Evolutionary conservation across 768 basidiomycete genomes (phyloP).

Genomic region (Phylloporus sp.): DNA sequence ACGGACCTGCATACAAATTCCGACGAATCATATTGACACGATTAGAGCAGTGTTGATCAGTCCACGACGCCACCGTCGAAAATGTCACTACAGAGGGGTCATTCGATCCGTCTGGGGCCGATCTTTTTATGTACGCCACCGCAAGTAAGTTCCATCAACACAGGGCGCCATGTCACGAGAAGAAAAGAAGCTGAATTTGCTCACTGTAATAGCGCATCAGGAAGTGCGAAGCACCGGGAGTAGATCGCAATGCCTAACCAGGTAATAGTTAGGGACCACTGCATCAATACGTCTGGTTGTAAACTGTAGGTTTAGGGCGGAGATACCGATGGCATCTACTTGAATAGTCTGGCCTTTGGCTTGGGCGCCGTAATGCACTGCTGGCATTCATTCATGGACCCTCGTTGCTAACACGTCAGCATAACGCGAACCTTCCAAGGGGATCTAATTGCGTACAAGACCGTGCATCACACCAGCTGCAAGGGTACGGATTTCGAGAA

Average conservation of each 20-base stretch:
- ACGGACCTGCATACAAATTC: conserved; percentile 18
- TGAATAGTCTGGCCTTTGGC: not conserved
- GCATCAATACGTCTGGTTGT: conserved; percentile 2
- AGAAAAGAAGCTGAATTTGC: conserved; percentile 2
- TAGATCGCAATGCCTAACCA: conserved; percentile 18
- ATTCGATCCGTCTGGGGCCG: conserved; percentile 10
- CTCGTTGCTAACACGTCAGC: conserved; percentile 28
- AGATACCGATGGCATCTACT: conserved; percentile 14
- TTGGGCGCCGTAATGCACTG: conserved; percentile 27
- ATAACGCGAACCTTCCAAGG: conserved; percentile 16
- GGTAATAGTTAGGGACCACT: conserved; percentile 9
- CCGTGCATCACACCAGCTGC: conserved; percentile 13
- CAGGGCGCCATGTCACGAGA: conserved; percentile 16
- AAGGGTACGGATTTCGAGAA: conserved; percentile 26
- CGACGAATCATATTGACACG: conserved; percentile 15
- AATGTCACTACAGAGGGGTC: conserved; percentile 6
- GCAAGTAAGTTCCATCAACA: conserved; percentile 7
- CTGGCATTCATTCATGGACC: conserved; percentile 26
- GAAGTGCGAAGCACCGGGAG: conserved; percentile 18
- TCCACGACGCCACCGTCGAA: conserved; percentile 25
- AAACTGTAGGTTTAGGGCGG: conserved; percentile 16
- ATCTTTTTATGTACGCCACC: conserved; percentile 20
- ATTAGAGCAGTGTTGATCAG: conserved; percentile 14
- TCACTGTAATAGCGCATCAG: conserved; percentile 17
- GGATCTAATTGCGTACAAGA: conserved; percentile 27